Evolutionary conservation across 1,284 basidiomycete species (phyloP).

Genomic region (Leccinum pseudoinsigne): DNA sequence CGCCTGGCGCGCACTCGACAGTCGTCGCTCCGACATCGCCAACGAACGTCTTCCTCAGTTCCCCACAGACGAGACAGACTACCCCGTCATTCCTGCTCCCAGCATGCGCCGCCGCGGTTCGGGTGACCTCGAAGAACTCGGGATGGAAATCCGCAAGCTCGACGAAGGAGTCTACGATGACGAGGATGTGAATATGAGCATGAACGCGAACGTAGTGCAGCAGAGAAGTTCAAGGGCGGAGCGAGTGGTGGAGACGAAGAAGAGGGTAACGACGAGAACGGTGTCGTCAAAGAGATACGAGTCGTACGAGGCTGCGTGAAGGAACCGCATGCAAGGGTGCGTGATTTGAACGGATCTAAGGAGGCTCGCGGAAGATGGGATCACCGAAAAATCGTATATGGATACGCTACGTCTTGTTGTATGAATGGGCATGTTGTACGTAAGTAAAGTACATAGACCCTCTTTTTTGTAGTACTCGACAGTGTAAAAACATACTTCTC

Average conservation of each 20-base stretch:
- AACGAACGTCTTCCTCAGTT: constrained; percentile 85
- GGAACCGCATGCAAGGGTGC: too few species aligned
- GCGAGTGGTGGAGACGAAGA: constrained; percentile 50
- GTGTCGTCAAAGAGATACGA: constrained; percentile 63
- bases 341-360: constrained; percentile 6
- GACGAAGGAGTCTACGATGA: constrained; percentile 53
- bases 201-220: constrained; percentile 15
- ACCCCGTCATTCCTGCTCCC: constrained; percentile 55
- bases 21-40: constrained; percentile 86
- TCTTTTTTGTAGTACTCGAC: background rate
- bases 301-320: constrained; percentile 60
- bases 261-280: constrained; percentile 46
- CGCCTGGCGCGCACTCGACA: constrained; percentile 28
- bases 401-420: constrained; percentile 3
- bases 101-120: constrained; percentile 61
- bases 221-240: constrained; percentile 51
- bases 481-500: background rate
- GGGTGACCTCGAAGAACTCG: constrained; percentile 58
- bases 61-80: constrained; percentile 34
- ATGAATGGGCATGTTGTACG: background rate
- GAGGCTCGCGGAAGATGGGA: background rate
- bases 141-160: constrained; percentile 84
- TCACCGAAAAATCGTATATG: background rate
- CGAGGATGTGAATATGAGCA: background rate
- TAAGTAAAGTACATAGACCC: background rate